Evolutionary conservation across 495 filamentous ascomycete species (phyloP), one percentile per base, ranked within the genome.

Genomic region (Penicillium malachiteum): DNA sequence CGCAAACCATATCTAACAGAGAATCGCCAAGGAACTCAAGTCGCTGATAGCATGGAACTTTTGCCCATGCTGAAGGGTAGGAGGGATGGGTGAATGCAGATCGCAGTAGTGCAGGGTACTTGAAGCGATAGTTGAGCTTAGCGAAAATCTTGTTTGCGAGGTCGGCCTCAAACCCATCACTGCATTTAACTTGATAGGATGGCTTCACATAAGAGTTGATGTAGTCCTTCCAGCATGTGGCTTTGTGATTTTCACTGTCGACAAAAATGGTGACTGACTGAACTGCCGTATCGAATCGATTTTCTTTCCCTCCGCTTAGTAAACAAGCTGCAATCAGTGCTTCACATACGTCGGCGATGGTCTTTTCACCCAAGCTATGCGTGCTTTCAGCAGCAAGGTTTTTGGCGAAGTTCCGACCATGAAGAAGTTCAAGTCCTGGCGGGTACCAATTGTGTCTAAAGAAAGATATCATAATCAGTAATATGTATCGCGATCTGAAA

Each of bases 301-400:
- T 69, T 1, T 77, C 68, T 41, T 76, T 60, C 12, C 81, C 77
- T 32, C 79, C 75, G 2, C 87, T 84, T 8, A 96, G 76, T 41
- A 96, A 81, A 0, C 94, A 87, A 5, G 92, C 94, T 13, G 92
- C 94, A 50, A 98, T 97, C 57, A 97, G 65, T 3, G 94, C 94
- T 69, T 98, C 94, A 54, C 91, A 96, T 16, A 98, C 92, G 73
- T 98, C 94, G n/a, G 94, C 94, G 66, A 96, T 88, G 4, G 90
- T 86, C 71, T 98, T 98, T 64, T 96, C 89, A 3, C 83, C 88
- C 6, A 98, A 81, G 0, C 72, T 64, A 62, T 97, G 93, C 17
- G 74, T 79, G 18, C 70, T 66, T 53, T 82, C 73, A 7, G 74
- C 78, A 18, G 70, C 69, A 18, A 78, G 76, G 51, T 76, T 81